A percentile compares a stretch with the other conserved stretches of the same genome.
Conservation (phyloP, 306 rosid genomes). For the Rosa rugosa region DNA sequence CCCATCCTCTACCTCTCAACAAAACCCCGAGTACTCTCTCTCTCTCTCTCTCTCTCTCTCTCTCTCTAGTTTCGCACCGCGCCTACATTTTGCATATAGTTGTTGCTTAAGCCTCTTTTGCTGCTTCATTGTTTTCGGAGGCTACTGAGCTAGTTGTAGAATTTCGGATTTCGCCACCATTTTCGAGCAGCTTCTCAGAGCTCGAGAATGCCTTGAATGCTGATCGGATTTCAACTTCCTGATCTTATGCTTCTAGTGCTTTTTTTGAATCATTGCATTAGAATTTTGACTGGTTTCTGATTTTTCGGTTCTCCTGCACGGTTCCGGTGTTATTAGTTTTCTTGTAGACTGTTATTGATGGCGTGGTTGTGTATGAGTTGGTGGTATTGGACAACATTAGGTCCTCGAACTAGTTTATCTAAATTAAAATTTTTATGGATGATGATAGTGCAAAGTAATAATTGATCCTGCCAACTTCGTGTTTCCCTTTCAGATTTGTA, state of each 20-base stretch:
- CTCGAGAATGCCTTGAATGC: slow-evolving; percentile 17
- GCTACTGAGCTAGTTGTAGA: slow-evolving; percentile 24
- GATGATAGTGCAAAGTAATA: slow-evolving; percentile 8
- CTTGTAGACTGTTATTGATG: neutral
- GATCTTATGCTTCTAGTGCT: slow-evolving; percentile 5
- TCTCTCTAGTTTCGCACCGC: neutral
- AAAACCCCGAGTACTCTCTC: slow-evolving; percentile 62
- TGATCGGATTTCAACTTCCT: slow-evolving; percentile 11
- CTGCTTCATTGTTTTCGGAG: slow-evolving; percentile 28
- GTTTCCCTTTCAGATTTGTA: slow-evolving; percentile 58
- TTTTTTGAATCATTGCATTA: neutral
- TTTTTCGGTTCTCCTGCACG: neutral
- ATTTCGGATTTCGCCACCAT: slow-evolving; percentile 28
- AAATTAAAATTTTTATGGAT: neutral
- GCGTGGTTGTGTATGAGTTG: neutral
- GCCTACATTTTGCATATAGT: slow-evolving; percentile 5
- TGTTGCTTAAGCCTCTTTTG: slow-evolving; percentile 9
- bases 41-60: slow-evolving; percentile 22
- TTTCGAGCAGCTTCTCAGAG: slow-evolving; percentile 3
- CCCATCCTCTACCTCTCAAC: slow-evolving; percentile 63
- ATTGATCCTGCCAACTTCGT: slow-evolving; percentile 24
- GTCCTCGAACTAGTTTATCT: neutral
- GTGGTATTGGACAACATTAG: neutral
- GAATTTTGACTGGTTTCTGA: neutral
- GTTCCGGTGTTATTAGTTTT: neutral